A percentile compares a stretch with the other conserved stretches of the same genome.
Conservation (phyloP, 176 grass and related monocot genomes). For the Secale cereale region DNA sequence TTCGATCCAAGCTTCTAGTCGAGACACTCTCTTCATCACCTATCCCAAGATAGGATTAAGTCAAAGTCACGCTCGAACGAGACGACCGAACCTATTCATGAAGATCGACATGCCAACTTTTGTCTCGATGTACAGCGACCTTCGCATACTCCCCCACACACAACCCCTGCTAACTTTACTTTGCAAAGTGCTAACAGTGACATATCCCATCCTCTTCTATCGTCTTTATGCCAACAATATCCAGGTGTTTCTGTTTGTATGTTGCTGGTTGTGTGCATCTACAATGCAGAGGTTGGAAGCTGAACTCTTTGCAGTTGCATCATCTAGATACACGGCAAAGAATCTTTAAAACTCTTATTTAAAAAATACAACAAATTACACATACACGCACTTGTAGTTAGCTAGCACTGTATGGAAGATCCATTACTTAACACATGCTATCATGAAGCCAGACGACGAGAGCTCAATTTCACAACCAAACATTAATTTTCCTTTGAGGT, state of each 20-base stretch:
- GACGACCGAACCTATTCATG: too few relatives aligned
- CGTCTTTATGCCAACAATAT: not conserved
- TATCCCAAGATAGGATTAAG: too few relatives aligned
- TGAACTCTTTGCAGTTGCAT: not conserved
- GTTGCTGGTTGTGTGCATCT: not conserved
- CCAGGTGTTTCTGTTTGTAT: not conserved
- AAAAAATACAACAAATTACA: not conserved
- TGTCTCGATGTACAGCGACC: too few relatives aligned
- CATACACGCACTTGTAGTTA: not conserved
- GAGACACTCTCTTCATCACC: not conserved
- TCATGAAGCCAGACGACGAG: not conserved
- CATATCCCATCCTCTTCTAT: not conserved
- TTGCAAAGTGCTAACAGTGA: too few relatives aligned
- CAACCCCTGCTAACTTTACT: too few relatives aligned
- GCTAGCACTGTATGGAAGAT: not conserved
- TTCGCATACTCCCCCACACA: too few relatives aligned
- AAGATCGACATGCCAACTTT: too few relatives aligned
- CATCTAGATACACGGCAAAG: not conserved
- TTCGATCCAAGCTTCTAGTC: not conserved
- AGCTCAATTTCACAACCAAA: not conserved
- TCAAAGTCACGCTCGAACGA: too few relatives aligned
- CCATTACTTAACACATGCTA: not conserved
- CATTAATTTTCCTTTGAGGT: not conserved
- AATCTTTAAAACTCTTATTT: too few relatives aligned
- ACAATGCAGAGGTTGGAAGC: not conserved